Base-by-base conservation (phyloP, 192 early-diverging fungal genomes). In the Diversispora epigaea region DNA sequence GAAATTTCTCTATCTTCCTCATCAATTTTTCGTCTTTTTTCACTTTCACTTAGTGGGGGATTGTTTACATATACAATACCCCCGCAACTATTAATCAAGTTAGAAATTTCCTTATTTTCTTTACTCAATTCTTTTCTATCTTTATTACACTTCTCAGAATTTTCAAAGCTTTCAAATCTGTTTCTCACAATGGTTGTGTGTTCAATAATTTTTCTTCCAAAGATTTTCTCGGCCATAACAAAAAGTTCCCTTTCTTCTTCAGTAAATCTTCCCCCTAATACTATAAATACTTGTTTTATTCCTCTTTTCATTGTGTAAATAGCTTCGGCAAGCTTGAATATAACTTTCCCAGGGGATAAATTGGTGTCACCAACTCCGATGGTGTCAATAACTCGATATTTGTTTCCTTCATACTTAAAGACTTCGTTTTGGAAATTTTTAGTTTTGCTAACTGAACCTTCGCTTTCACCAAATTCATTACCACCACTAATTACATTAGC, bases 101-200 rank as follows among this genome's bases (percentile, higher is more conserved):
- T 8, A 11, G 25, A 1, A 40, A 55, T 39, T 25, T 17, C 17
- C 3, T 40, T 39, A 22, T 56, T 70, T 15, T 32, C 15, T 39
- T 40, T 56, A 7, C 6, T 32, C 41, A 70, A 19, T 39, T 41
- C 4, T 32, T 14, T 19, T 50, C n/a, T 55, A 56, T 70, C 52
- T 32, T 11, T 14, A 4, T 70, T 12, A 39, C 46, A 55, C 11
- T 21, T 14, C 0, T 40, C n/a, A 2, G 32, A 55, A 10, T 41
- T 17, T 55, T 40, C 8, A 70, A 70, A 70, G 39, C 41, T n/a
- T 44, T 21, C 8, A 52, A 55, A 49, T 2, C 25, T 21, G 25
- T 47, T 70, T 40, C 50, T 39, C 4, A 70, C 32, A 22, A 70
- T 50, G n/a, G 68, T 70, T 41, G 25, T 54, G 55, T 70, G 43